These are phyloP conservation scores for Beta vulgaris DNA, from an alignment of 148 eudicot genomes.

Conservation along the genomic window DNA sequence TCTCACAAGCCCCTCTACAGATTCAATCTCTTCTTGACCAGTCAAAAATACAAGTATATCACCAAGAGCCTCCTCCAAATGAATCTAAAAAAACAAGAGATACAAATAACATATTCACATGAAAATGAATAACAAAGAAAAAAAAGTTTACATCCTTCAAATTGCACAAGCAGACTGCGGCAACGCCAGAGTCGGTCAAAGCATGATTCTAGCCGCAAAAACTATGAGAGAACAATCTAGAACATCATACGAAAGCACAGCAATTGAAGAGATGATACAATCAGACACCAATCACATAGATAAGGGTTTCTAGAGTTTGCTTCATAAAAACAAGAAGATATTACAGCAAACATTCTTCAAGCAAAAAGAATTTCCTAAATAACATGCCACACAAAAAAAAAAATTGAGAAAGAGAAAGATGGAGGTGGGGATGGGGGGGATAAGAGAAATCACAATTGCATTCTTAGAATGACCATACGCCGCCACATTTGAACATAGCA, in stretches of 20 bases:
- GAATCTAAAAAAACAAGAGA: constrained; percentile 50
- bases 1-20: constrained; percentile 73
- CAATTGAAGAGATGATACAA: not conserved
- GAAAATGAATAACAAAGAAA: not conserved
- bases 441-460: not conserved
- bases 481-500: not conserved
- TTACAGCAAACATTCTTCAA: not conserved
- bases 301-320: not conserved
- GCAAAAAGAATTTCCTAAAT: not conserved
- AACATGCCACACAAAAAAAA: not conserved
- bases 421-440: no score
- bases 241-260: not conserved
- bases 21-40: constrained; percentile 99
- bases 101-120: not conserved
- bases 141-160: not conserved
- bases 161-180: not conserved
- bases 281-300: not conserved
- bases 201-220: not conserved
- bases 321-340: not conserved
- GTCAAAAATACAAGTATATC: constrained; percentile 96
- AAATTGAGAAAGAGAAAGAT: not conserved
- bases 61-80: constrained; percentile 81
- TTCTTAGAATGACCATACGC: not conserved
- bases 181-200: constrained; percentile 2
- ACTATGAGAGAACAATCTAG: not conserved